Conservation (phyloP, 2,329 filamentous ascomycete genomes). For the Fusarium fracticaudum region DNA sequence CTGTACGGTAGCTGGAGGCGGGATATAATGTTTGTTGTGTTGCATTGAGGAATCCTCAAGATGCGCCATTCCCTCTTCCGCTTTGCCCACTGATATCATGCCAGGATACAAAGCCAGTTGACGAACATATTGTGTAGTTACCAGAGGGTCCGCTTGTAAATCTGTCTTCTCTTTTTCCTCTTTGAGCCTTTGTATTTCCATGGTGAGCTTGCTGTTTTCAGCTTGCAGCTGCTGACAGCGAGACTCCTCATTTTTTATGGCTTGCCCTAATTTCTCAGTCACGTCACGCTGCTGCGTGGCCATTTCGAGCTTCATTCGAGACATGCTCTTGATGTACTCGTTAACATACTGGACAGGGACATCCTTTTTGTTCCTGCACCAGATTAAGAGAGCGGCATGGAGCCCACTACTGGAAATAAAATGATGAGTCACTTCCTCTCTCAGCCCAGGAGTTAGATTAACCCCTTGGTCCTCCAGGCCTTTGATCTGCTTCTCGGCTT, state of each 20-base stretch:
- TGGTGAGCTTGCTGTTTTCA: neutral
- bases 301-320: conserved; percentile 26
- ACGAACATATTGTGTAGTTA: neutral
- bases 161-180: neutral
- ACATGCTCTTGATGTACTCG: conserved; percentile 1
- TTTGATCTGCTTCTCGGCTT: conserved; percentile 9
- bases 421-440: conserved; percentile 14
- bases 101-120: neutral
- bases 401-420: conserved; percentile 12
- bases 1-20: neutral
- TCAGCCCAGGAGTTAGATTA: neutral
- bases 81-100: neutral
- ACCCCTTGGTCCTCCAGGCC: conserved; percentile 5
- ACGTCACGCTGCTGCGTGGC: neutral
- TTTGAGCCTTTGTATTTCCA: neutral
- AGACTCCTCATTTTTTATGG: neutral
- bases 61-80: neutral
- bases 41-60: neutral
- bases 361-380: neutral
- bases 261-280: neutral
- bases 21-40: neutral
- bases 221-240: neutral
- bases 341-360: conserved; percentile 24
- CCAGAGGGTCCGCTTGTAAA: neutral
- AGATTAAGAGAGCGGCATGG: conserved; percentile 17